Percentiles rank a stretch among this genome's conserved stretches.
These are phyloP conservation scores for Hanseniaspora gamundiae DNA, from an alignment of 1,139 yeast genomes.

Conservation along the genomic window DNA sequence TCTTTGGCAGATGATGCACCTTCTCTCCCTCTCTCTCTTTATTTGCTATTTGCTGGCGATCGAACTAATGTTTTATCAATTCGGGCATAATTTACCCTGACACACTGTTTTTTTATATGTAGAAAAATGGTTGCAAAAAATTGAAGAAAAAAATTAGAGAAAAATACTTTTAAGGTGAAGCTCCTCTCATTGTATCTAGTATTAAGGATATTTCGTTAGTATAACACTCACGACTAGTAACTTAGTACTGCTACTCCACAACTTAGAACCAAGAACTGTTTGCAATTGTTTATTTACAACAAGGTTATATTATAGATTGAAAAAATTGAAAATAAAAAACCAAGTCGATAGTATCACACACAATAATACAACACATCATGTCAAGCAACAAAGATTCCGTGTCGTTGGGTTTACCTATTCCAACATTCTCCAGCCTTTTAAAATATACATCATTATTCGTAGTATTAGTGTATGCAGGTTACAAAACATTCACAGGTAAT, in stretches of 20 bases:
- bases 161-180: background rate
- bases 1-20: too few relatives aligned
- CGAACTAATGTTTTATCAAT: too few relatives aligned
- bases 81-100: too few relatives aligned
- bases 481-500: conserved; percentile 81
- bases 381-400: conserved; percentile 3
- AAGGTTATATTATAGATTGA: too few relatives aligned
- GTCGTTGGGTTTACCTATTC: conserved; percentile 7
- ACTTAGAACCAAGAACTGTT: too few relatives aligned
- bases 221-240: too few relatives aligned
- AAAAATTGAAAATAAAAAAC: background rate
- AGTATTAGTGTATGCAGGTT: conserved; percentile 23
- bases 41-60: too few relatives aligned
- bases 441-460: conserved; percentile 15
- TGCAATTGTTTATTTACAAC: too few relatives aligned
- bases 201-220: too few relatives aligned
- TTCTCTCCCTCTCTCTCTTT: too few relatives aligned
- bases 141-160: background rate
- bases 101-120: background rate
- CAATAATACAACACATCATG: conserved; percentile 1
- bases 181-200: too few relatives aligned
- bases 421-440: conserved; percentile 8
- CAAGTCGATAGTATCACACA: background rate
- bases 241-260: too few relatives aligned
- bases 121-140: background rate